Base-by-base conservation (phyloP, 495 filamentous ascomycete genomes). In the Talaromyces thailandensis region DNA sequence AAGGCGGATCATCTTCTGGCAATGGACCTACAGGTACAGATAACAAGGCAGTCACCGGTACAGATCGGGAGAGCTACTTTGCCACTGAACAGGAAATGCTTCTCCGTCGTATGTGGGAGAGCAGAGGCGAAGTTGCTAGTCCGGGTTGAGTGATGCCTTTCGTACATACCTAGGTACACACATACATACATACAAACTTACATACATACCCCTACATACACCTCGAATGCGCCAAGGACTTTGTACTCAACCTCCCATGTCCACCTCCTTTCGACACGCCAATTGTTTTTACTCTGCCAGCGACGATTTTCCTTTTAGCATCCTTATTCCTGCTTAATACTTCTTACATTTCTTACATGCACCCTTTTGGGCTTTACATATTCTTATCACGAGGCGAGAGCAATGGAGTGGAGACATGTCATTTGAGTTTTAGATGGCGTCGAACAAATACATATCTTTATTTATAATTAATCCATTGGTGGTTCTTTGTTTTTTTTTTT, bases 91-190 rank as follows among this genome's bases (percentile, higher is more conserved):
- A 63, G 12, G 76, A 75, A 37, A 68, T 80, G 70, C 73, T 80
- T 74, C 68, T 80, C 45, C 77, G 77, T 55, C 76, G 77, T 40
- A 76, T 80, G 67, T 80, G 77, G 77, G 75, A 80, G 32, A 79
- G 73, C 63, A 76, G 77, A 45, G 62, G 59, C 40, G 75, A 78
- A 59, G 75, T 77, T 2, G 75, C 77, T 6, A 69, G 67, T 18
- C 73, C 72, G 16, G 70, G 73, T 37, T 79, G 61, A 64, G 59
- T 59, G 62, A 9, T 50, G 18, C 40, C n/a, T 58, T 11, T 16
- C 50, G 11, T 53, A 53, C 50, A 52, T 52, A 52, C 50, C n/a
- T 26, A 24, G 6, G 3, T 18, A n/a, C 50, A 14, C 50, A 52
- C 50, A 21, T 51, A 26, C 48, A 52, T 8, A 11, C 18, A 24